Percentiles rank a stretch among this genome's conserved stretches.
These are phyloP conservation scores for Rachicladosporium sp. DNA, from an alignment of 2,329 filamentous ascomycete species.

Conservation along the genomic window DNA sequence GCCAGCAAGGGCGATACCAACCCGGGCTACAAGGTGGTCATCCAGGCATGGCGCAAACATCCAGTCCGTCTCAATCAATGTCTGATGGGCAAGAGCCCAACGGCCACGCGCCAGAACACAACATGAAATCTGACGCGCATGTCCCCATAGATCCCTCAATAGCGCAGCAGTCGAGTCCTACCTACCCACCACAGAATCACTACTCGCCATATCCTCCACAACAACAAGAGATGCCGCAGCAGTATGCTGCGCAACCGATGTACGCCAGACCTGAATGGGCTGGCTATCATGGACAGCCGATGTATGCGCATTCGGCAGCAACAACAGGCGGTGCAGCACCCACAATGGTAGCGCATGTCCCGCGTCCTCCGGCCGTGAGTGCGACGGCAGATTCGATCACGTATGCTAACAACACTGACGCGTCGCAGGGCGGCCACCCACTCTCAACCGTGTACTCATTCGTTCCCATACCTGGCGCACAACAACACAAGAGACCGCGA, in stretches of 20 bases:
- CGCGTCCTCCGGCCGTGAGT: slow-evolving; percentile 51
- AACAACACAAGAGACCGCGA: slow-evolving; percentile 91
- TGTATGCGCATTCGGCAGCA: slow-evolving; percentile 41
- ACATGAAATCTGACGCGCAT: slow-evolving; percentile 88
- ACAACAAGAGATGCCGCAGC: slow-evolving; percentile 59
- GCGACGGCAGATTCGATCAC: slow-evolving; percentile 8
- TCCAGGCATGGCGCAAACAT: slow-evolving; percentile 95
- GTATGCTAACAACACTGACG: slow-evolving; percentile 11
- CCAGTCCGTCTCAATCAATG: slow-evolving; percentile 91
- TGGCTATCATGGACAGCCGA: slow-evolving; percentile 44
- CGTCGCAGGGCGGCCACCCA: slow-evolving; percentile 37
- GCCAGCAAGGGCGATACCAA: slow-evolving; percentile 63
- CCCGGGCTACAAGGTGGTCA: slow-evolving; percentile 60
- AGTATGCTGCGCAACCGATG: slow-evolving; percentile 54
- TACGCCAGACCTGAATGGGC: slow-evolving; percentile 64
- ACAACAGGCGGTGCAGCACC: slow-evolving; percentile 45
- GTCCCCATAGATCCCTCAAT: slow-evolving; percentile 99
- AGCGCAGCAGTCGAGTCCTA: slow-evolving; percentile 71
- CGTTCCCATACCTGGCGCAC: slow-evolving; percentile 89
- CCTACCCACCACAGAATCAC: slow-evolving; percentile 65
- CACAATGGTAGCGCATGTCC: slow-evolving; percentile 46
- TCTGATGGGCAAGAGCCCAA: slow-evolving; percentile 70
- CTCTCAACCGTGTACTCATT: slow-evolving; percentile 87
- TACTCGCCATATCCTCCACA: slow-evolving; percentile 80
- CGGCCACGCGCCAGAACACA: slow-evolving; percentile 32